Percentiles rank a stretch among this genome's conserved stretches.
phyloP scores from a whole-genome alignment of 2,329 filamentous ascomycete genomes.

The Cladobotryum protrusum region DNA sequence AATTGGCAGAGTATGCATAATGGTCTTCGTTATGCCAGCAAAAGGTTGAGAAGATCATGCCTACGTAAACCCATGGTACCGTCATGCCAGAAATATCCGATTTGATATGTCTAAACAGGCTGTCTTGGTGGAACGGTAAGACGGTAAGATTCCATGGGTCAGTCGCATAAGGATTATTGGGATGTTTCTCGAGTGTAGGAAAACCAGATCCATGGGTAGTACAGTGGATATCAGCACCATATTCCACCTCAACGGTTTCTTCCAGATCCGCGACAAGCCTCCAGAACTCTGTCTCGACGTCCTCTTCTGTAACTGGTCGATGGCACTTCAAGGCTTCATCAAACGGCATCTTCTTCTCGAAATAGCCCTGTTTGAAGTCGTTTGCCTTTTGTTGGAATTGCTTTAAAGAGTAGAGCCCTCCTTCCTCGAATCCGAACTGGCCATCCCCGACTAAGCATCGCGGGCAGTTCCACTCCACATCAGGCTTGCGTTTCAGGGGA shows the following conservation, averaged over 20 bases:
- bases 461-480: constrained; percentile 92
- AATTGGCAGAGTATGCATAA: constrained; percentile 95
- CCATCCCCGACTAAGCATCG: constrained; percentile 92
- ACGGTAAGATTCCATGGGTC: constrained; percentile 97
- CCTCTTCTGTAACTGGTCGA: constrained; percentile 81
- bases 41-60: constrained; percentile 99
- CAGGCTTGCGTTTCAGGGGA: constrained; percentile 67
- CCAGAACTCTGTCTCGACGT: constrained; percentile 97
- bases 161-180: constrained; percentile 76
- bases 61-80: constrained; percentile 97
- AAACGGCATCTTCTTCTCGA: constrained; percentile 81
- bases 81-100: constrained; percentile 99
- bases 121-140: constrained; percentile 82
- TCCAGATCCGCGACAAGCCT: constrained; percentile 86
- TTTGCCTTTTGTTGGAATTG: constrained; percentile 95
- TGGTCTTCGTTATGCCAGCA: constrained; percentile 99
- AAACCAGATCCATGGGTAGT: constrained; percentile 97
- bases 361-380: constrained; percentile 91
- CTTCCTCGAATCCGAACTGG: constrained; percentile 96
- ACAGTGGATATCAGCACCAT: constrained; percentile 95
- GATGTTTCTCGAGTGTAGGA: constrained; percentile 86
- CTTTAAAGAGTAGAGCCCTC: constrained; percentile 87
- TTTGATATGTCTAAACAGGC: constrained; percentile 94
- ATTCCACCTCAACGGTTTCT: constrained; percentile 95
- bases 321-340: constrained; percentile 78